Evolutionary conservation across 2,329 filamentous ascomycete genomes (phyloP).

Genomic region (Cadophora sp.): DNA sequence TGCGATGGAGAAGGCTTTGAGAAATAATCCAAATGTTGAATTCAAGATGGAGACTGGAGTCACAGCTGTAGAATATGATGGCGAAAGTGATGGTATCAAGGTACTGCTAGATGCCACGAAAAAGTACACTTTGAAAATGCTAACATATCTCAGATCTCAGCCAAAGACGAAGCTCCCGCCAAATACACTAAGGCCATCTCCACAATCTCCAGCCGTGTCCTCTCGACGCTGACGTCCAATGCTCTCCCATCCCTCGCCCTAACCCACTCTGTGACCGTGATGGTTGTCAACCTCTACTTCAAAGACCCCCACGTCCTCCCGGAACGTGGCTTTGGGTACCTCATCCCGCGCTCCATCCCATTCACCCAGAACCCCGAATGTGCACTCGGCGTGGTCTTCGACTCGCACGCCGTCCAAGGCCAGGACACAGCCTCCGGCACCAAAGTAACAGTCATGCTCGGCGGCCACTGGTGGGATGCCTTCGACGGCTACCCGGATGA

Average conservation of each 20-base stretch:
- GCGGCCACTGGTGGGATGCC: constrained; percentile 88
- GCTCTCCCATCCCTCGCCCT: constrained; percentile 56
- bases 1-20: constrained; percentile 59
- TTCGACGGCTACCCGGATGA: constrained; percentile 66
- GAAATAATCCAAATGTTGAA: constrained; percentile 61
- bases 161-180: constrained; percentile 32
- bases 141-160: constrained; percentile 46
- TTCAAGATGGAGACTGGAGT: constrained; percentile 60
- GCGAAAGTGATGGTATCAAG: constrained; percentile 48
- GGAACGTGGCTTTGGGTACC: constrained; percentile 84
- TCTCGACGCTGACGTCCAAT: constrained; percentile 33
- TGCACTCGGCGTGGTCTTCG: constrained; percentile 91
- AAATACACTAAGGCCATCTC: constrained; percentile 67
- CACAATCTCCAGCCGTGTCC: constrained; percentile 54
- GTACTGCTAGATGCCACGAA: constrained; percentile 45
- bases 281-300: constrained; percentile 93
- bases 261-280: constrained; percentile 77
- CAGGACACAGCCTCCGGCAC: constrained; percentile 69
- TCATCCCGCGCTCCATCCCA: constrained; percentile 79
- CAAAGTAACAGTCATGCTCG: constrained; percentile 93
- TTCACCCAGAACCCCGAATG: constrained; percentile 79
- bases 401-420: constrained; percentile 60
- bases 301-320: constrained; percentile 64
- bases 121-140: background rate
- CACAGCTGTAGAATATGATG: constrained; percentile 52